phyloP scores from a whole-genome alignment of 1,284 basidiomycete genomes.

The Irpex sp. region DNA sequence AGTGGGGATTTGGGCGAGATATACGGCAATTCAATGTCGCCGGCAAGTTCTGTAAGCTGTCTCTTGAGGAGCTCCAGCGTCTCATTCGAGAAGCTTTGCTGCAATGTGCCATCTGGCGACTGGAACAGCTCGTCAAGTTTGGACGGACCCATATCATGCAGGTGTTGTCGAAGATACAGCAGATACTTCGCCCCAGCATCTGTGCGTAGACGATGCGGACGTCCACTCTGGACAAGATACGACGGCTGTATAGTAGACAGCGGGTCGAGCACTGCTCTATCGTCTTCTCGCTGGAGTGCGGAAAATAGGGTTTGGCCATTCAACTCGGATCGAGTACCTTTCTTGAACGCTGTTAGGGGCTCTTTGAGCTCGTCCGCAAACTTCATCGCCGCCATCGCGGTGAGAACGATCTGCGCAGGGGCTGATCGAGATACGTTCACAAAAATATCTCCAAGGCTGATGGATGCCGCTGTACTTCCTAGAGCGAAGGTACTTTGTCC shows the following conservation, averaged over 20 bases:
- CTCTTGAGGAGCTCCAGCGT: conserved; percentile 21
- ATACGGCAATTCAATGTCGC: conserved; percentile 1
- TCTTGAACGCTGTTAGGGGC: not conserved
- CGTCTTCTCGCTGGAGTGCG: conserved; percentile 46
- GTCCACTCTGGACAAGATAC: conserved; percentile 70
- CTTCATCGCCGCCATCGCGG: not conserved
- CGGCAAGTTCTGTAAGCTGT: conserved; percentile 8
- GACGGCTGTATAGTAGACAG: conserved; percentile 78
- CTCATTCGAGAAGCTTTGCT: conserved; percentile 21
- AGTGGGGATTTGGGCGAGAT: conserved; percentile 1
- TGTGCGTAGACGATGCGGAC: conserved; percentile 60
- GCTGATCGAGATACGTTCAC: conserved; percentile 18
- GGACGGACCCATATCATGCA: conserved; percentile 30
- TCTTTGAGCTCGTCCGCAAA: not conserved
- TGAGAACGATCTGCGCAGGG: conserved; percentile 18
- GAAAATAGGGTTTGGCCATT: conserved; percentile 32
- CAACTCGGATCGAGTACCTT: not conserved
- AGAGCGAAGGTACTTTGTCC: not conserved
- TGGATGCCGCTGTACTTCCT: not conserved
- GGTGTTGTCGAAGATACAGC: conserved; percentile 63
- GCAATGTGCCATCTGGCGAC: conserved; percentile 4
- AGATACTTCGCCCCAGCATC: conserved; percentile 67
- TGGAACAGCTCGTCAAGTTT: conserved; percentile 22
- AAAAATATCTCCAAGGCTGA: conserved; percentile 10
- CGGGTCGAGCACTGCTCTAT: conserved; percentile 60